A percentile compares a stretch with the other conserved stretches of the same genome.
These are phyloP conservation scores for Lipomyces mesembrius DNA, from an alignment of 805 yeast species.

Conservation along the genomic window DNA sequence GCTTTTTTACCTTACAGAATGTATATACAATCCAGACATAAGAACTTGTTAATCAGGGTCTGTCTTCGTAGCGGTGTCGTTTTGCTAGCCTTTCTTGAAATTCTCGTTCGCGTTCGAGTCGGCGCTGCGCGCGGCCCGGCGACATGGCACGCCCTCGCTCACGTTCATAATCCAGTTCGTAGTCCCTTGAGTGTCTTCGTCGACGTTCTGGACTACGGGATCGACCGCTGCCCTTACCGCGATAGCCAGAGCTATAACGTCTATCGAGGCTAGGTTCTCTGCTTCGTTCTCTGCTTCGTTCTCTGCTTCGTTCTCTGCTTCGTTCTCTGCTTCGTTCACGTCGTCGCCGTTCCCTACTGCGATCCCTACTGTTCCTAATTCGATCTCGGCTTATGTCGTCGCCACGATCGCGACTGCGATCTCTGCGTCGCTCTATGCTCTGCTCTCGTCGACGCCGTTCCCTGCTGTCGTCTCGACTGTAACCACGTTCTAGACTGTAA, in stretches of 20 bases:
- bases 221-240: not conserved
- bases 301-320: conserved; percentile 1
- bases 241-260: not conserved
- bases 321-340: conserved; percentile 1
- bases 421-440: conserved; percentile 2
- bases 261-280: not conserved
- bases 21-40: not conserved
- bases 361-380: not conserved
- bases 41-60: not conserved
- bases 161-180: conserved; percentile 8
- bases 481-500: not conserved
- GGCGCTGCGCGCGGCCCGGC: conserved; percentile 11
- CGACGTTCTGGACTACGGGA: conserved; percentile 10
- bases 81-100: conserved; percentile 3
- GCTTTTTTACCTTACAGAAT: not conserved
- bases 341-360: conserved; percentile 6
- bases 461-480: conserved; percentile 3
- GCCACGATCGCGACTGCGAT: not conserved
- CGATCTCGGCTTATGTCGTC: conserved; percentile 1
- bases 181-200: conserved; percentile 8
- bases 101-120: conserved; percentile 19
- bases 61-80: not conserved
- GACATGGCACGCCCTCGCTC: conserved; percentile 17
- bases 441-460: not conserved
- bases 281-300: conserved; percentile 1